Base-by-base conservation (phyloP, 2,329 filamentous ascomycete genomes). In the Aspergillus pseudonomiae region DNA sequence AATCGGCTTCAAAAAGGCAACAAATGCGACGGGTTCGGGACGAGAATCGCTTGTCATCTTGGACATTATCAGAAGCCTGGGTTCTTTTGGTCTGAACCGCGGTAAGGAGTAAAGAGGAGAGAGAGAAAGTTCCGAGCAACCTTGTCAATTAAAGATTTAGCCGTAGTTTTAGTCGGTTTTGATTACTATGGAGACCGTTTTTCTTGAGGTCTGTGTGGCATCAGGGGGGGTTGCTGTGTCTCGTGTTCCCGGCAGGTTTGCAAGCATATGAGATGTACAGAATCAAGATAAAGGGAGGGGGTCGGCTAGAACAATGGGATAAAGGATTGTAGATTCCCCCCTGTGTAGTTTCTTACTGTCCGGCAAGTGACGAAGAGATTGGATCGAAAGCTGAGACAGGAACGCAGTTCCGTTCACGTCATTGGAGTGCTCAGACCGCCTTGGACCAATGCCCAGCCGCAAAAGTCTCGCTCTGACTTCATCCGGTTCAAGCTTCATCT, bases 401-500 rank as follows among this genome's bases (percentile, higher is more conserved):
- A 32, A 19, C 28, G 16, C 6, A 32, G 48, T 16, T 50, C 48
- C 48, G 16, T 55, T 36, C n/a, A 55, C 52, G 52, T 55, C 52
- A 55, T 55, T 39, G 34, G 32, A 5, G 52, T 55, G 52, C 52
- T 55, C 36, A 55, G 52, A 55, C 58, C 50, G 58, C 58, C 58
- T 52, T 36, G 45, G 43, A 28, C 28, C 45, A 59, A 21, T 41
- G 41, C 48, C 48, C 28, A 52, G 48, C 48, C 48, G 30, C 30
- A 46, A 59, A 59, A 59, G 21, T 19, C n/a, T 26, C 41, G 41
- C 56, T 34, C 46, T 60, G 58, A 60, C 58, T 60, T 60, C 58
- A 54, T 60, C 34, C 34, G 26, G 24, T n/a, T 58, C 24, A 45
- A 60, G 32, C 63, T 63, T 64, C 66, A 68, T 66, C 54, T 36